phyloP scores from a whole-genome alignment of 805 yeast genomes.

The Diddensiella santjacobensis region DNA sequence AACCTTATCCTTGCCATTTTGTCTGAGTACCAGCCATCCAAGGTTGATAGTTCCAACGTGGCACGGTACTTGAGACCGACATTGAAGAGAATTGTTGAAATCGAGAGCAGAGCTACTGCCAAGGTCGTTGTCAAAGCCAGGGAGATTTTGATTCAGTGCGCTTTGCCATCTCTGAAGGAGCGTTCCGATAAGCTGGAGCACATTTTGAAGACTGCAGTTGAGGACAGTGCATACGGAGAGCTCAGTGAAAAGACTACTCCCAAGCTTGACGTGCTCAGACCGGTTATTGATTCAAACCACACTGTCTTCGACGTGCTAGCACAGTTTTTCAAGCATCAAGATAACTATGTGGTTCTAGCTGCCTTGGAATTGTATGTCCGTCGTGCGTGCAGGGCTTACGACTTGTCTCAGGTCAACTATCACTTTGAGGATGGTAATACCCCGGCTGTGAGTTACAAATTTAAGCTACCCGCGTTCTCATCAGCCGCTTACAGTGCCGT shows the following conservation, averaged over 20 bases:
- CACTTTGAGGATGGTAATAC: conserved; percentile 42
- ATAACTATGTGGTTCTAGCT: conserved; percentile 87
- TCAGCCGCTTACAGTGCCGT: conserved; percentile 70
- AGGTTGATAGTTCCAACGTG: conserved; percentile 67
- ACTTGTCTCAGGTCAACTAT: conserved; percentile 71
- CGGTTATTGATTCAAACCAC: conserved; percentile 93
- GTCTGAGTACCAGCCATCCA: conserved; percentile 72
- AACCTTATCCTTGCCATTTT: conserved; percentile 82
- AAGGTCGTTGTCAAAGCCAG: conserved; percentile 94
- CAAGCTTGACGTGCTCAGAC: conserved; percentile 71
- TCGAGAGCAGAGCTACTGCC: conserved; percentile 86
- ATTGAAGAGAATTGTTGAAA: conserved; percentile 75
- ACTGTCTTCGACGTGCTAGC: conserved; percentile 94
- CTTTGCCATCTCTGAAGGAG: conserved; percentile 93
- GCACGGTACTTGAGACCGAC: conserved; percentile 65
- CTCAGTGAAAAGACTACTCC: conserved; percentile 79
- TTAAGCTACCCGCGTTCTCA: conserved; percentile 72
- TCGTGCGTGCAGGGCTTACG: conserved; percentile 95
- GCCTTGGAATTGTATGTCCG: conserved; percentile 96
- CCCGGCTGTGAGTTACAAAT: conserved; percentile 83
- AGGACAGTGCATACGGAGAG: conserved; percentile 86
- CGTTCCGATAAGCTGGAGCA: conserved; percentile 97
- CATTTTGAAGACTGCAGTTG: conserved; percentile 85
- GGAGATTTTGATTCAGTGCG: conserved; percentile 93
- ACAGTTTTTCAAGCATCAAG: conserved; percentile 79